These are phyloP conservation scores for Postia placenta DNA, from an alignment of 768 basidiomycete species.

Conservation along the genomic window DNA sequence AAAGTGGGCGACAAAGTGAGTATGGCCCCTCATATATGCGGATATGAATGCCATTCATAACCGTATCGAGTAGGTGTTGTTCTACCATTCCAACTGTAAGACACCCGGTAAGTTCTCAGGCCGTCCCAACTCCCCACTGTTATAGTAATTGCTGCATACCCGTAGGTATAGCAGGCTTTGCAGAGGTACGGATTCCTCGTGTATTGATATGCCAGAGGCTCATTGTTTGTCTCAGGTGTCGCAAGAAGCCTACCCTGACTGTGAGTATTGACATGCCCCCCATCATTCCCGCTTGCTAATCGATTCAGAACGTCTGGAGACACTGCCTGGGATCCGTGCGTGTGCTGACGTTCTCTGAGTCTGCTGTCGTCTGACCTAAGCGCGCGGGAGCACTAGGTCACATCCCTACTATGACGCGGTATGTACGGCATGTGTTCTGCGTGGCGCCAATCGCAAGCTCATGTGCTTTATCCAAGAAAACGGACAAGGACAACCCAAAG, in stretches of 20 bases:
- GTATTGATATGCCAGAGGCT: no score
- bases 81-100: conserved; percentile 88
- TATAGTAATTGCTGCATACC: not conserved
- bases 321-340: conserved; percentile 86
- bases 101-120: conserved; percentile 50
- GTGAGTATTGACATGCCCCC: conserved; percentile 38
- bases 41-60: not conserved
- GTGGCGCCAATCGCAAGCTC: no score
- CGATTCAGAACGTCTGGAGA: conserved; percentile 37
- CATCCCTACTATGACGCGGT: conserved; percentile 84
- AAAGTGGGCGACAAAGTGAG: conserved; percentile 63
- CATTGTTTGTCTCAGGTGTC: conserved; percentile 41
- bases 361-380: no score
- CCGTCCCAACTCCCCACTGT: not conserved
- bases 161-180: conserved; percentile 74
- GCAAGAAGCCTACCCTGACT: conserved; percentile 86
- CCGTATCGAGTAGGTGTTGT: conserved; percentile 51
- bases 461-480: no score
- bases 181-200: conserved; percentile 65
- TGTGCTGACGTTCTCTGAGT: conserved; percentile 7
- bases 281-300: conserved; percentile 7
- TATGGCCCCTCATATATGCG: not conserved
- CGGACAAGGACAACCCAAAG: conserved; percentile 64
- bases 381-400: conserved; percentile 24
- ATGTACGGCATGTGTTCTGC: conserved; percentile 23